phyloP scores from a whole-genome alignment of 768 basidiomycete species.

The Ramaria sp. region DNA sequence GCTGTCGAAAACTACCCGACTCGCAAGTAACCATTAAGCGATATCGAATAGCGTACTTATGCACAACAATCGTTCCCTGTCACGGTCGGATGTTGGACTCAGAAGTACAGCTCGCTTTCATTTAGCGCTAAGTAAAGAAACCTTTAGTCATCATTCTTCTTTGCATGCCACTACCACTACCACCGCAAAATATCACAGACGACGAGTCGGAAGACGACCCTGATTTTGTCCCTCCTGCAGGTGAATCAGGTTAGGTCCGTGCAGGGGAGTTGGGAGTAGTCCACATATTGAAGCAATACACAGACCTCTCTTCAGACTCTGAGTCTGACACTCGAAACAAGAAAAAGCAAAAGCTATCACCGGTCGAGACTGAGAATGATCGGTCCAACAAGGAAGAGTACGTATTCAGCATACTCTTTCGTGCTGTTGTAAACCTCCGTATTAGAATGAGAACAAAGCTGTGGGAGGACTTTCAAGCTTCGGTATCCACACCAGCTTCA shows the following conservation, averaged over 20 bases:
- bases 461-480: constrained; percentile 62
- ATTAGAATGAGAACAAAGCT: constrained; percentile 43
- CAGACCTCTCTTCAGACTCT: constrained; percentile 10
- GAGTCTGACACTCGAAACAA: constrained; percentile 28
- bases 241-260: constrained; percentile 17
- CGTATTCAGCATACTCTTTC: constrained; percentile 5
- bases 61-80: neutral
- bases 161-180: neutral
- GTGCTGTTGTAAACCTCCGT: neutral
- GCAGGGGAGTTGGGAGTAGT: too few species aligned
- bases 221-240: constrained; percentile 51
- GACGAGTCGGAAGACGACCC: constrained; percentile 40
- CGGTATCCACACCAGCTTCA: constrained; percentile 29
- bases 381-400: constrained; percentile 36
- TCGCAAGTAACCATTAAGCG: neutral
- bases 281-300: neutral
- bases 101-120: too few species aligned
- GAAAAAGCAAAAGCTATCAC: constrained; percentile 23
- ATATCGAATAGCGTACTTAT: neutral
- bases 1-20: neutral
- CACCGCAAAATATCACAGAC: neutral
- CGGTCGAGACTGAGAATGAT: constrained; percentile 25
- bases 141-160: neutral
- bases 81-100: too few species aligned
- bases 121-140: neutral